A percentile compares a stretch with the other conserved stretches of the same genome.
Evolutionary conservation across 192 early-diverging fungal species (phyloP).

Genomic region (Backusella tarrabulga): DNA sequence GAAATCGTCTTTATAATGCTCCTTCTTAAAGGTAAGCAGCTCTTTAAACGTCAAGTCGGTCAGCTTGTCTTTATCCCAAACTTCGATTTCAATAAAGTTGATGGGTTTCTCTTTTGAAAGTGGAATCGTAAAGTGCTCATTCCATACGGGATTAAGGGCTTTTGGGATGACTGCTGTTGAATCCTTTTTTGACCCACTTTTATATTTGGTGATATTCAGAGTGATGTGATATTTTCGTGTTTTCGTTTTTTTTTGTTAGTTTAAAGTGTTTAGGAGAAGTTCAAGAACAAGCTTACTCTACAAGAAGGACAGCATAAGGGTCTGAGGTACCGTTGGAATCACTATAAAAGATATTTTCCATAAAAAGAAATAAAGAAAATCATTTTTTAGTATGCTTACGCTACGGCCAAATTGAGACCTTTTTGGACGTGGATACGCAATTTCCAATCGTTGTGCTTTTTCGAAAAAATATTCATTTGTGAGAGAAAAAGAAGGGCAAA

Average conservation of each 20-base stretch:
- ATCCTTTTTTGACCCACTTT: constrained; percentile 43
- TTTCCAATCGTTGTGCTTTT: constrained; percentile 1
- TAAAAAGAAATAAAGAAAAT: neutral
- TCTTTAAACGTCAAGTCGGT: neutral
- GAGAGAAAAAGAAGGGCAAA: neutral
- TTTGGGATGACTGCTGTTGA: constrained; percentile 60
- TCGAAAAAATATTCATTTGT: constrained; percentile 8
- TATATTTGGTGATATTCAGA: neutral
- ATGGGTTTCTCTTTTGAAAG: constrained; percentile 39
- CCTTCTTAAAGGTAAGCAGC: constrained; percentile 64
- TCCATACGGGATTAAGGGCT: constrained; percentile 69
- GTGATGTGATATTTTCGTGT: neutral
- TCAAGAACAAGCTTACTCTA: constrained; percentile 22
- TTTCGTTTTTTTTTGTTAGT: constrained; percentile 1
- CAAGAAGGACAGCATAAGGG: constrained; percentile 27
- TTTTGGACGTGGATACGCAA: constrained; percentile 11
- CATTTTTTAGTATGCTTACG: constrained; percentile 14
- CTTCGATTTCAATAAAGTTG: constrained; percentile 40
- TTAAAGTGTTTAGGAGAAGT: neutral
- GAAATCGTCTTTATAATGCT: constrained; percentile 58
- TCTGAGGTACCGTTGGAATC: constrained; percentile 29
- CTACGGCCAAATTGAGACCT: constrained; percentile 24
- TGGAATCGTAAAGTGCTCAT: constrained; percentile 54
- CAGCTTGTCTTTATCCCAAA: neutral
- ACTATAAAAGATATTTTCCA: constrained; percentile 6